Evolutionary conservation across 345 rosid genomes (phyloP).

Genomic region (Acer negundo): DNA sequence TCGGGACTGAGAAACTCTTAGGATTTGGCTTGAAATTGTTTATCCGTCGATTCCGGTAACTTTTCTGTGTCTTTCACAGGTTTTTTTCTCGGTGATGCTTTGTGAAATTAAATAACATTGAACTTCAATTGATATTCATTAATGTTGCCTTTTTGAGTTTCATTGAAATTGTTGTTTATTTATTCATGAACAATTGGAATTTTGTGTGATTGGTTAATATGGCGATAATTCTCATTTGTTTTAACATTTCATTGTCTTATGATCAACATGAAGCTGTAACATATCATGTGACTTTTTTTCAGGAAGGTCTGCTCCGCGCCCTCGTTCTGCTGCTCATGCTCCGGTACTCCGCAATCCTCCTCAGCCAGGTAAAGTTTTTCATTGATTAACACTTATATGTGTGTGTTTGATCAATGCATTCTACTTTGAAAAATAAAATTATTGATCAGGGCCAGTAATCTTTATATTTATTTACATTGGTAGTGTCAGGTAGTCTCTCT

Average conservation of each 20-base stretch:
- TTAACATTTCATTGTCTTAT: background rate
- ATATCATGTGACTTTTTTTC: background rate
- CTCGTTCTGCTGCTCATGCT: conserved; percentile 5
- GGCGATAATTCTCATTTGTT: background rate
- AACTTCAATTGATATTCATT: background rate
- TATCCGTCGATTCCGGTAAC: background rate
- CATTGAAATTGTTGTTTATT: background rate
- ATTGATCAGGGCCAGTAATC: background rate
- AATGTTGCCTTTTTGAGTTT: too few relatives aligned
- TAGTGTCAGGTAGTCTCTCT: background rate
- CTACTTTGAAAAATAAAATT: background rate
- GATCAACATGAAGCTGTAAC: background rate
- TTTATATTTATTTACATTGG: background rate
- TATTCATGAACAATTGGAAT: background rate
- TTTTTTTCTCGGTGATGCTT: too few relatives aligned
- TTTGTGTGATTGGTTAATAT: background rate
- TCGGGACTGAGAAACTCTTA: too few relatives aligned
- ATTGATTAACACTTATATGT: background rate
- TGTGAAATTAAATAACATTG: too few relatives aligned
- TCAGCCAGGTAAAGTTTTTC: background rate
- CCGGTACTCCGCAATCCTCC: conserved; percentile 13
- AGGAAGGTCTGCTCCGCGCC: conserved; percentile 18
- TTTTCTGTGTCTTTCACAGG: too few relatives aligned
- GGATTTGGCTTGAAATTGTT: background rate
- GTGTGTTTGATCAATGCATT: too few relatives aligned